Base-by-base conservation (phyloP, 2,329 filamentous ascomycete genomes). In the Phialocephala subalpina region DNA sequence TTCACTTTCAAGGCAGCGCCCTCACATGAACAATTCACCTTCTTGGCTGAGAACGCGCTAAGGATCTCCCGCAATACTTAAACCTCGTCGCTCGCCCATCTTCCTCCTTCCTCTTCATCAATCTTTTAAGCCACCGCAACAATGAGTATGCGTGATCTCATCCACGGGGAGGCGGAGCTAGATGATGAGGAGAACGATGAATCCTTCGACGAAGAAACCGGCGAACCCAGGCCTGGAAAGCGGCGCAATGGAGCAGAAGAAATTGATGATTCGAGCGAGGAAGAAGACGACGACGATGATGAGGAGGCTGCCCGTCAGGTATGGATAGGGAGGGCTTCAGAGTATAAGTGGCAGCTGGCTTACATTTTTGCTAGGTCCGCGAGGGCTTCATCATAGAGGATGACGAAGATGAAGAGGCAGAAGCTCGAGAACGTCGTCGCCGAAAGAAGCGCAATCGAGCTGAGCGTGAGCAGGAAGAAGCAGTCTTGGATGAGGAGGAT, bases 331-430 rank as follows among this genome's bases (percentile, higher is more conserved):
- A 33, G 11, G 49, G 7, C 12, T 29, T 12, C 14, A 53, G 9
- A 27, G 14, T 29, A 22, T 22, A 20, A 25, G 49, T 16, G 11
- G n/a, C 49, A 6, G 3, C 18, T 53, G 57, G 57, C 67, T 74
- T 16, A 74, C 60, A 11, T 27, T 22, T 38, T 42, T 12, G 12
- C 27, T 74, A 97, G 94, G 87, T 97, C 70, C 92, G 92, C 60
- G 94, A 97, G 82, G 95, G 94, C 29, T 99, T 98, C 81, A 97
- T 99, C 71, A 93, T 97, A 69, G 94, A 67, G 45, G 64, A 97
- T 75, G 94, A 95, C 68, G 91, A 93, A 72, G 91, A 93, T 63
- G 91, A 92, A 67, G 91, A 91, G 57, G 87, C 90, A 58, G 89
- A 89, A 36, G 87, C 86, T 64, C 70, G 72, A 69, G 75, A 83